Percentiles rank a stretch among this genome's conserved stretches.
Evolutionary conservation across 2,329 filamentous ascomycete species (phyloP).

Genomic region (Chrysoporthe cubensis): DNA sequence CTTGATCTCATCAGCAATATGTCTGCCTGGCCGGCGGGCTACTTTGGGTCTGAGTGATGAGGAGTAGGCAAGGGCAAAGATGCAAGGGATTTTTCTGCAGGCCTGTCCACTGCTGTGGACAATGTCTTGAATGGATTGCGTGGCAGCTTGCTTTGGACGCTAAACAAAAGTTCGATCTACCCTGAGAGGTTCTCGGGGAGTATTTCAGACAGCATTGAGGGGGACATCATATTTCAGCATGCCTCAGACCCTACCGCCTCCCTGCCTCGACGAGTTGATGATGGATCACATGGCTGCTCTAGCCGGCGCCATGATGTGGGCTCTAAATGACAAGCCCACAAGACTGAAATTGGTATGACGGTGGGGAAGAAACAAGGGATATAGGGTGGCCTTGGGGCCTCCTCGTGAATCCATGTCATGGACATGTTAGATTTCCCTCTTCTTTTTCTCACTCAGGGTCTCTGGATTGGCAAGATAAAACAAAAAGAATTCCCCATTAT

Average conservation of each 20-base stretch:
- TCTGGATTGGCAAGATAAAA: constrained; percentile 29
- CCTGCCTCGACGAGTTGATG: constrained; percentile 8
- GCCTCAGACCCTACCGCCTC: neutral
- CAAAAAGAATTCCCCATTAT: constrained; percentile 13
- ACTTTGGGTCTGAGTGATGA: neutral
- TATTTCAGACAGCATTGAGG: constrained; percentile 17
- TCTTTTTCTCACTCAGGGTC: constrained; percentile 11
- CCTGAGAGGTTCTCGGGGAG: constrained; percentile 1
- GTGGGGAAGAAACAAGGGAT: constrained; percentile 2
- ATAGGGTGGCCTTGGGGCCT: neutral
- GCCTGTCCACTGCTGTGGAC: constrained; percentile 13
- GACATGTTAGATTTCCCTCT: constrained; percentile 16
- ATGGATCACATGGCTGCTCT: constrained; percentile 3
- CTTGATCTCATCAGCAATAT: neutral
- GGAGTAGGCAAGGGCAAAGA: neutral
- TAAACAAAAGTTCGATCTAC: constrained; percentile 14
- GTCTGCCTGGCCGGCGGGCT: neutral
- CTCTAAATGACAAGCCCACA: constrained; percentile 12
- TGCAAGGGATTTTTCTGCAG: neutral
- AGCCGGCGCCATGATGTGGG: neutral
- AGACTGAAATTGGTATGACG: neutral
- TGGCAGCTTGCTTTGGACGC: constrained; percentile 5
- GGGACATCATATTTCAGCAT: constrained; percentile 9
- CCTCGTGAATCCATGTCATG: constrained; percentile 1
- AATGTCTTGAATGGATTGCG: neutral